These are phyloP conservation scores for Neurospora sp. DNA, from an alignment of 495 filamentous ascomycete genomes.

Conservation along the genomic window DNA sequence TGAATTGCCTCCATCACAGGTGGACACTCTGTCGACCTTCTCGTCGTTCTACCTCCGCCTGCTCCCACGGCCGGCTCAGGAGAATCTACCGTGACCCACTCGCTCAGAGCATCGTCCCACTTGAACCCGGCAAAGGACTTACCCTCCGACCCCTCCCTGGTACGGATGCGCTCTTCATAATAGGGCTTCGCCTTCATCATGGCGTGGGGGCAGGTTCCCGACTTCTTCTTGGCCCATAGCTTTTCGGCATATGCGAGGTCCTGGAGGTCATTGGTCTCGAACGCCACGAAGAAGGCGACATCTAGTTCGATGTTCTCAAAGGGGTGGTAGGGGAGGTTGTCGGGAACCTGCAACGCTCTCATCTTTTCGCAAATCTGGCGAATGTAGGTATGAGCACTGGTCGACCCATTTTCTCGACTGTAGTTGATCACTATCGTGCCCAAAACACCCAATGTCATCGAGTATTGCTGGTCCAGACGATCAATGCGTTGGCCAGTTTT, in stretches of 20 bases:
- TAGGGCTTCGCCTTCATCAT: neutral
- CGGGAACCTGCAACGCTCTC: conserved; percentile 10
- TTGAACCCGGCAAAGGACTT: conserved; percentile 25
- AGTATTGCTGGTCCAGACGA: conserved; percentile 11
- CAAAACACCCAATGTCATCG: conserved; percentile 15
- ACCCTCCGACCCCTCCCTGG: neutral
- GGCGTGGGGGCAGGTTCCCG: neutral
- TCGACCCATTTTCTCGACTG: conserved; percentile 7
- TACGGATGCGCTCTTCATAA: neutral
- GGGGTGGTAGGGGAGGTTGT: conserved; percentile 7
- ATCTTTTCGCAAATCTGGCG: conserved; percentile 17
- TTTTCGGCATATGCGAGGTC: conserved; percentile 35
- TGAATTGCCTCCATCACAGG: neutral
- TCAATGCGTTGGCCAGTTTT: conserved; percentile 1
- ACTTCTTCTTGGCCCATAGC: conserved; percentile 9
- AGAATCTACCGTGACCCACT: conserved; percentile 39
- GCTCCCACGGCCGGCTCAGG: neutral
- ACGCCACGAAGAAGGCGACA: conserved; percentile 30
- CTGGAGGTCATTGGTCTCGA: conserved; percentile 30
- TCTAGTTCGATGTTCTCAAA: conserved; percentile 16
- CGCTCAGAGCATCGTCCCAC: conserved; percentile 47
- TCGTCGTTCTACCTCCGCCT: neutral
- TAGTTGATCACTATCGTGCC: conserved; percentile 15
- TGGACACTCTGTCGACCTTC: neutral
- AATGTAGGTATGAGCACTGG: conserved; percentile 9